Base-by-base conservation (phyloP, 2,329 filamentous ascomycete genomes). In the Geosmithia flava region DNA sequence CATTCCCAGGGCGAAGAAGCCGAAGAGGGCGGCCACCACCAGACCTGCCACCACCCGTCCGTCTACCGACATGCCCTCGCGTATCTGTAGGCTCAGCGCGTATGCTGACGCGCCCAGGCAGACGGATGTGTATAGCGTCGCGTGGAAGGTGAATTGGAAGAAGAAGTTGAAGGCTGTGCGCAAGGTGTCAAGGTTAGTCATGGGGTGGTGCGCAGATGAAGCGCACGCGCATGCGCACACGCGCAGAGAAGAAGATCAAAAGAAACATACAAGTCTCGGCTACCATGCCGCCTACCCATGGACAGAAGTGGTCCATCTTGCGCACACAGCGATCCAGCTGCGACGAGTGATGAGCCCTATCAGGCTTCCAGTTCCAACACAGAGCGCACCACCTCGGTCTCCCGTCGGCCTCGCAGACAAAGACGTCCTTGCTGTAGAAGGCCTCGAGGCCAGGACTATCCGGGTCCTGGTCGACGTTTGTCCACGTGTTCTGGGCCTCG, bases 281-380 rank as follows among this genome's bases (percentile, higher is more conserved):
- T 10, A 98, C 82, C 54, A 95, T 86, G 20, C 91, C 93, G 3
- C 91, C 91, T n/a, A 95, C 90, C 85, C 85, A 97, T 0, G 91
- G 93, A 59, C 93, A 98, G 58, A 90, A 93, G 60, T 97, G 91
- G 53, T 97, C 91, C 85, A 96, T 93, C 58, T 93, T 93, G 41
- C 76, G 70, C 20, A 95, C 85, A 59, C 91, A 97, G 42, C 88
- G 76, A 46, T 80, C 80, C 13, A 93, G 70, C 59, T 95, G 87
- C 47, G 82, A 82, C 58, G 85, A 94, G 64, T 97, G 91, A 61
- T 95, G 89, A 2, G 85, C 78, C 3, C 91, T 77, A 58, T 96
- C 91, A 0, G 85, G 81, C 63, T 96, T 97, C 80, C 86, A 95
- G 53, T 84, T 87, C 49, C 78, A 78, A 62, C 91, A 98, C 47